Evolutionary conservation across 2,329 filamentous ascomycete genomes (phyloP).

Genomic region (Aureobasidium namibiae): DNA sequence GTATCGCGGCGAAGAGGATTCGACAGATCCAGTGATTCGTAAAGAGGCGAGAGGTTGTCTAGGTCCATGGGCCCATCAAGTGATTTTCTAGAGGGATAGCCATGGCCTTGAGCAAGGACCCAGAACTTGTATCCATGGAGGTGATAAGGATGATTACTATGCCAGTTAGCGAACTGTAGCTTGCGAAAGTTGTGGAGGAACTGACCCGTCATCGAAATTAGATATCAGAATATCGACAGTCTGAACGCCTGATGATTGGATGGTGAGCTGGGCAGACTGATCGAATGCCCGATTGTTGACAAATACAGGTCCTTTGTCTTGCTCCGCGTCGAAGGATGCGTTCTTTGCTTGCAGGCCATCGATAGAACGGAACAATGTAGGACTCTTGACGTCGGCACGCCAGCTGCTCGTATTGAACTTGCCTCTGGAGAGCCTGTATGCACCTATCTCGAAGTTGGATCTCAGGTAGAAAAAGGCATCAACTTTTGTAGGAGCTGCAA

Average conservation of each 20-base stretch:
- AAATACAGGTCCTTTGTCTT: constrained; percentile 19
- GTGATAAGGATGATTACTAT: constrained; percentile 26
- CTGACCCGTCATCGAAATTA: constrained; percentile 28
- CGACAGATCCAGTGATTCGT: constrained; percentile 27
- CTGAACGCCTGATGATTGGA: constrained; percentile 29
- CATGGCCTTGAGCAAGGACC: constrained; percentile 28
- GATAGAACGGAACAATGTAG: constrained; percentile 44
- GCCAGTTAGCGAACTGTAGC: background rate
- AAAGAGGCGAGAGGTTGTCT: constrained; percentile 23
- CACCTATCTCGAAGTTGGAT: constrained; percentile 52
- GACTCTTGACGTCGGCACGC: constrained; percentile 39
- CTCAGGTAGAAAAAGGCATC: constrained; percentile 48
- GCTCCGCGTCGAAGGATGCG: constrained; percentile 18
- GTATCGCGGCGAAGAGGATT: constrained; percentile 46
- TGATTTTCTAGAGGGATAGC: constrained; percentile 23
- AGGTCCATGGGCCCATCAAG: constrained; percentile 18
- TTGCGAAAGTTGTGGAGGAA: background rate
- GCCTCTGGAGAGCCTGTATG: constrained; percentile 50
- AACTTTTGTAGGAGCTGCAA: constrained; percentile 38
- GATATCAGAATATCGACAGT: constrained; percentile 30
- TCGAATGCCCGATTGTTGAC: constrained; percentile 26
- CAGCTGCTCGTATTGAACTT: constrained; percentile 52
- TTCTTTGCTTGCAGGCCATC: constrained; percentile 33
- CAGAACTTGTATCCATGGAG: constrained; percentile 31
- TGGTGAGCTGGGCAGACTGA: constrained; percentile 24